Evolutionary conservation across 176 grass and related monocot species (phyloP).

Genomic region (Thalia dealbata): DNA sequence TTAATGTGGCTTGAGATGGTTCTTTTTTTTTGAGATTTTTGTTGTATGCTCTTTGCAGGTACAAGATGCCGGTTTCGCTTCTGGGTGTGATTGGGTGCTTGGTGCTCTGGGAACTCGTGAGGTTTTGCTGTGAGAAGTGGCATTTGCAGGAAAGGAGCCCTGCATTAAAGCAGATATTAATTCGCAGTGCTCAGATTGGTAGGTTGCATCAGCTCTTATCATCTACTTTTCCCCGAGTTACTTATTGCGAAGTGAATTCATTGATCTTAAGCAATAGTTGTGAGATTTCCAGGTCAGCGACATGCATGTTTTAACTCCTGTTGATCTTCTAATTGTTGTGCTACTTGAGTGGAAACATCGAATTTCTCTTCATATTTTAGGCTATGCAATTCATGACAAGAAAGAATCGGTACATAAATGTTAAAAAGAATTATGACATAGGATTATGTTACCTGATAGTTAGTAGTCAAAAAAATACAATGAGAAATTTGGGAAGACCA

Average conservation of each 20-base stretch:
- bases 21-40: conserved; percentile 3
- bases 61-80: conserved; percentile 69
- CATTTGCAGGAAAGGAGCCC: conserved; percentile 32
- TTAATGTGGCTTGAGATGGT: not conserved
- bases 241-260: too few relatives aligned
- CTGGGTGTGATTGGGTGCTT: conserved; percentile 57
- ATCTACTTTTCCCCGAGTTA: not conserved
- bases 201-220: not conserved
- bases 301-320: not conserved
- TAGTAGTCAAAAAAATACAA: too few relatives aligned
- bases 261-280: not conserved
- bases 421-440: too few relatives aligned
- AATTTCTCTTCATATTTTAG: not conserved
- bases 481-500: too few relatives aligned
- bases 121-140: conserved; percentile 51
- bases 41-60: conserved; percentile 54
- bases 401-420: too few relatives aligned
- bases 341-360: not conserved
- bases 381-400: too few relatives aligned
- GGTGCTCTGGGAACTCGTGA: conserved; percentile 54
- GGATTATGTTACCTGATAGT: too few relatives aligned
- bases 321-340: not conserved
- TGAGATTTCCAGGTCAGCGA: not conserved
- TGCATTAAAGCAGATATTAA: conserved; percentile 33
- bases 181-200: conserved; percentile 32